These are phyloP conservation scores for Vigna nakashimae DNA, from an alignment of 306 rosid genomes.

Conservation along the genomic window DNA sequence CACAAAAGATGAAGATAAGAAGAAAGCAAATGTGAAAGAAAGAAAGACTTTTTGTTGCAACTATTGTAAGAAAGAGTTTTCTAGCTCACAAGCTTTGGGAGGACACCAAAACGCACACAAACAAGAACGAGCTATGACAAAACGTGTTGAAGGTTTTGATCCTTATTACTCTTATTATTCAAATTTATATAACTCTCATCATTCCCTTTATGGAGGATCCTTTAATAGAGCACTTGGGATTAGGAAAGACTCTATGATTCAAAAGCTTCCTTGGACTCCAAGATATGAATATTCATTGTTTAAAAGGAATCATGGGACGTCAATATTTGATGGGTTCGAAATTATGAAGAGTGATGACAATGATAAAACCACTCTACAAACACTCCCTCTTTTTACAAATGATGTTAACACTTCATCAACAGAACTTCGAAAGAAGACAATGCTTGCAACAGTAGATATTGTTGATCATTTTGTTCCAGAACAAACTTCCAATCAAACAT, in stretches of 20 bases:
- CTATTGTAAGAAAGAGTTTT: constrained; percentile 68
- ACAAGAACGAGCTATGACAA: constrained; percentile 65
- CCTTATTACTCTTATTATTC: constrained; percentile 43
- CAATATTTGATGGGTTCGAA: background rate
- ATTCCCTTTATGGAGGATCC: constrained; percentile 46
- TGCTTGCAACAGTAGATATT: too few species aligned
- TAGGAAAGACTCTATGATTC: constrained; percentile 57
- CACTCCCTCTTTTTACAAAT: constrained; percentile 4
- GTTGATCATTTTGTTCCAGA: too few species aligned
- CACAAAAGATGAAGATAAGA: background rate
- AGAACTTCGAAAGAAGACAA: background rate
- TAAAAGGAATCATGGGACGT: background rate
- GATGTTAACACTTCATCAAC: constrained; percentile 8
- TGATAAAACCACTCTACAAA: background rate
- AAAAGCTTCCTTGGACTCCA: constrained; percentile 50
- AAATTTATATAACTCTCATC: constrained; percentile 26
- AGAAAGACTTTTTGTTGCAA: constrained; percentile 57
- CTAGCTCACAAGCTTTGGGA: constrained; percentile 72
- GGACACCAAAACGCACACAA: constrained; percentile 89
- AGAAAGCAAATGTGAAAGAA: background rate
- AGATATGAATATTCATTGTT: constrained; percentile 31
- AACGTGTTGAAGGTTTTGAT: constrained; percentile 49
- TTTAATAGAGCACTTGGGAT: constrained; percentile 49
- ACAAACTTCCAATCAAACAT: background rate
- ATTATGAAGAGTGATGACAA: too few species aligned